phyloP scores from a whole-genome alignment of 2,329 filamentous ascomycete species.

The Fusarium keratoplasticum region DNA sequence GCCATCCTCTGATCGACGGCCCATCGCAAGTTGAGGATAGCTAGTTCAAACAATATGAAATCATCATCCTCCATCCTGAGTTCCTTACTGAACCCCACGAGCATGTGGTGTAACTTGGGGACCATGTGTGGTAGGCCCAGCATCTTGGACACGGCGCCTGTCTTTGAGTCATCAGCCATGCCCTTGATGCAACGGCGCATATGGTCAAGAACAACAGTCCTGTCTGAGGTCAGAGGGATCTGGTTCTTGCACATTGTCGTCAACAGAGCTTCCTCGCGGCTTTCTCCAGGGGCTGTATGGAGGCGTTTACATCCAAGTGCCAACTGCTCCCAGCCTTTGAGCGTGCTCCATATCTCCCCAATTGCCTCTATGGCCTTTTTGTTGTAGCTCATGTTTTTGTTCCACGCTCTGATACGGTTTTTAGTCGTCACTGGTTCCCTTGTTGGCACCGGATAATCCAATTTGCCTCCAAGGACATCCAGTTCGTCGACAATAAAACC shows the following conservation, averaged over 20 bases:
- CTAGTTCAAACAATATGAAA: neutral
- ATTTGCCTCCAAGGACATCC: neutral
- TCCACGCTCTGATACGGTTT: neutral
- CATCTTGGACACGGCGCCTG: neutral
- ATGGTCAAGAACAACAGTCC: neutral
- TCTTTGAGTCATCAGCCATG: neutral
- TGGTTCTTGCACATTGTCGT: neutral
- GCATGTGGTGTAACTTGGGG: neutral
- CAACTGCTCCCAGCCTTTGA: neutral
- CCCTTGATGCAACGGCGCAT: neutral
- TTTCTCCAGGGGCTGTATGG: neutral
- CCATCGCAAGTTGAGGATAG: neutral
- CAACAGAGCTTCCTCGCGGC: neutral
- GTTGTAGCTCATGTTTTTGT: neutral
- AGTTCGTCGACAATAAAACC: neutral
- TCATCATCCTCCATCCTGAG: neutral
- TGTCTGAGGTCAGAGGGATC: neutral
- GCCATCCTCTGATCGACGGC: conserved; percentile 8
- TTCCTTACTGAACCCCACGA: neutral
- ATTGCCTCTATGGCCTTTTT: neutral
- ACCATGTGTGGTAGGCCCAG: neutral
- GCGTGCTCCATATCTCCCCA: neutral
- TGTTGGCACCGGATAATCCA: neutral
- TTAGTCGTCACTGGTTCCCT: neutral
- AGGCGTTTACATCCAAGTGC: neutral